A percentile compares a stretch with the other conserved stretches of the same genome.
Conservation (phyloP, 306 rosid species). For the Malus orientalis region DNA sequence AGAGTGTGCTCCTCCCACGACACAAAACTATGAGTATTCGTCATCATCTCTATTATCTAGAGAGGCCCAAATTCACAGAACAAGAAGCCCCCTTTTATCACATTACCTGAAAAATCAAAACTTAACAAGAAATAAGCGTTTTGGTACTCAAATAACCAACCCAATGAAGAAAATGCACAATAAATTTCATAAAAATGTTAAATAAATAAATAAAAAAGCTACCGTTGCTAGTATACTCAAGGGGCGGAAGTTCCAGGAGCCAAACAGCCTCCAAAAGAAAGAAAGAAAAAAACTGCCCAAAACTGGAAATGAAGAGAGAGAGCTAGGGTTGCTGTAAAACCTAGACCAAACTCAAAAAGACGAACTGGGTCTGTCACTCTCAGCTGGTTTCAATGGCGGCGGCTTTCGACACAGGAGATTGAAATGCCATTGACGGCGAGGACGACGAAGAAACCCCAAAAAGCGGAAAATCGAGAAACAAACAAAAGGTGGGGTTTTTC, state of each 20-base stretch:
- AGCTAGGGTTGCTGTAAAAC: background rate
- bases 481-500: background rate
- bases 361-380: background rate
- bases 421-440: slow-evolving; percentile 5
- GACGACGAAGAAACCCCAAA: background rate
- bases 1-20: slow-evolving; percentile 76
- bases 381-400: background rate
- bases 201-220: background rate
- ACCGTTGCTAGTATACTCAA: background rate
- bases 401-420: background rate
- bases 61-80: background rate
- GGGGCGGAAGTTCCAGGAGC: background rate
- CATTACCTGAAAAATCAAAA: slow-evolving; percentile 21
- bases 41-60: slow-evolving; percentile 25
- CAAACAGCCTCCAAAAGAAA: slow-evolving; percentile 7
- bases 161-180: slow-evolving; percentile 9
- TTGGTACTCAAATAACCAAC: slow-evolving; percentile 15
- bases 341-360: slow-evolving; percentile 1
- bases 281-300: background rate
- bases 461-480: background rate
- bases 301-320: background rate
- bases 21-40: slow-evolving; percentile 38
- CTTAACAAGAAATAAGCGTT: background rate
- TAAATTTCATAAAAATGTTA: too few relatives aligned
- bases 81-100: slow-evolving; percentile 3